phyloP scores from a whole-genome alignment of 2,329 filamentous ascomycete genomes.

The Apiospora marii region DNA sequence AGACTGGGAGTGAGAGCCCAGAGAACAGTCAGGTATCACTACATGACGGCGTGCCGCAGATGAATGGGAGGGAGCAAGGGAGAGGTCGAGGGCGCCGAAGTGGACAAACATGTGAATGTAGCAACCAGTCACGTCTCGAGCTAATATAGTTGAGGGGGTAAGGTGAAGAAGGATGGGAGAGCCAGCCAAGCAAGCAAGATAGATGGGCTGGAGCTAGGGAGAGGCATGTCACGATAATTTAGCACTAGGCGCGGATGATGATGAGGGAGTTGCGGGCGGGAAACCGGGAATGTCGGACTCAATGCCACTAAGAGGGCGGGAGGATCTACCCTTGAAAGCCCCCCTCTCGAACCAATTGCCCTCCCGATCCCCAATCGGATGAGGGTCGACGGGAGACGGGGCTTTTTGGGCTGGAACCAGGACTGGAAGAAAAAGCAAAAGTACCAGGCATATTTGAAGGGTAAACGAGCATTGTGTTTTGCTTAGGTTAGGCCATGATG shows the following conservation, averaged over 20 bases:
- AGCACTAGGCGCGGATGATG: not conserved
- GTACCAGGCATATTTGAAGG: not conserved
- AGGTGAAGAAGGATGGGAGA: not conserved
- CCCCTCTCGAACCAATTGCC: not conserved
- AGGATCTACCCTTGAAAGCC: conserved; percentile 13
- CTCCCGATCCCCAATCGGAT: conserved; percentile 1
- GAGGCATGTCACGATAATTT: conserved; percentile 9
- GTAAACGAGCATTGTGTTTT: not conserved
- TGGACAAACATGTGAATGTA: not conserved
- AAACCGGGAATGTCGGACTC: not conserved
- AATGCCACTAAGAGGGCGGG: conserved; percentile 3
- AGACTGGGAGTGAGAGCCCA: not conserved
- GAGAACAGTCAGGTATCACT: conserved; percentile 4
- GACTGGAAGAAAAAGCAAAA: not conserved
- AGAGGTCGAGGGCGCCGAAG: not conserved
- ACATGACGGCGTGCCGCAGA: conserved; percentile 3
- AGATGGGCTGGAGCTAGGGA: not conserved
- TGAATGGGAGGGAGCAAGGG: not conserved
- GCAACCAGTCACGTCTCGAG: not conserved
- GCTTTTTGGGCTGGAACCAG: not conserved
- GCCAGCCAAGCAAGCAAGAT: not conserved
- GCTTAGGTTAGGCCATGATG: not conserved
- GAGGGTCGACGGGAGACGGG: not conserved
- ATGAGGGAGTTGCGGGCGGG: not conserved
- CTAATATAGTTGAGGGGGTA: not conserved